Percentiles rank a stretch among this genome's conserved stretches.
These are phyloP conservation scores for Rubroshorea leprosula DNA, from an alignment of 345 rosid genomes.

Conservation along the genomic window DNA sequence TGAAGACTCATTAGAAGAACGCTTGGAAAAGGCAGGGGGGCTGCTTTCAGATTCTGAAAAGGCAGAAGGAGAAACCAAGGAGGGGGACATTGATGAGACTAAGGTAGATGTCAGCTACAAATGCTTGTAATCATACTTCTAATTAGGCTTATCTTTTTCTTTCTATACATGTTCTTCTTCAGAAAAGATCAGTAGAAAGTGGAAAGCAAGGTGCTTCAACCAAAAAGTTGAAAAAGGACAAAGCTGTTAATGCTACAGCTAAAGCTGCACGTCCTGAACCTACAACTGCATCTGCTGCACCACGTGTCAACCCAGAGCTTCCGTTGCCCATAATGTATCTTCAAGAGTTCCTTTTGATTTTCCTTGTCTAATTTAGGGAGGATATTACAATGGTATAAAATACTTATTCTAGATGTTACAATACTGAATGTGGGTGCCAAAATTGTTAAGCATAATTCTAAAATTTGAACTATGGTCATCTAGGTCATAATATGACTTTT, in stretches of 20 bases:
- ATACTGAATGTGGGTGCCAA: no score
- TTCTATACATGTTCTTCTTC: slow-evolving; percentile 20
- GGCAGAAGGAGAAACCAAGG: slow-evolving; percentile 76
- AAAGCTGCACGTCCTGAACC: slow-evolving; percentile 65
- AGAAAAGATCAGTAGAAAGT: slow-evolving; percentile 73
- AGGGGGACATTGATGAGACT: slow-evolving; percentile 71
- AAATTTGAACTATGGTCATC: no score
- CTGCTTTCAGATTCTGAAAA: slow-evolving; percentile 77
- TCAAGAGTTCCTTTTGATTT: slow-evolving; percentile 28
- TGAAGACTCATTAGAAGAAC: slow-evolving; percentile 87
- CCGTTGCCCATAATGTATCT: slow-evolving; percentile 81
- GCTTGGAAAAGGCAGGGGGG: slow-evolving; percentile 75
- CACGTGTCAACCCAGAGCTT: slow-evolving; percentile 89
- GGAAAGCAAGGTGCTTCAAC: slow-evolving; percentile 87
- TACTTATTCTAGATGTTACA: no score
- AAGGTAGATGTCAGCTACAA: slow-evolving; percentile 43
- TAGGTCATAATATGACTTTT: no score
- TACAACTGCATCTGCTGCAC: slow-evolving; percentile 40
- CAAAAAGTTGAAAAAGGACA: slow-evolving; percentile 86
- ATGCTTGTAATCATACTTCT: background rate
- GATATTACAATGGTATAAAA: no score
- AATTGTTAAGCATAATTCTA: no score
- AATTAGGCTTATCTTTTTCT: background rate
- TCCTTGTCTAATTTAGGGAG: no score
- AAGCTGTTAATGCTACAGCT: slow-evolving; percentile 59